Conservation (phyloP, 148 eudicot genomes). For the Silene conica region DNA sequence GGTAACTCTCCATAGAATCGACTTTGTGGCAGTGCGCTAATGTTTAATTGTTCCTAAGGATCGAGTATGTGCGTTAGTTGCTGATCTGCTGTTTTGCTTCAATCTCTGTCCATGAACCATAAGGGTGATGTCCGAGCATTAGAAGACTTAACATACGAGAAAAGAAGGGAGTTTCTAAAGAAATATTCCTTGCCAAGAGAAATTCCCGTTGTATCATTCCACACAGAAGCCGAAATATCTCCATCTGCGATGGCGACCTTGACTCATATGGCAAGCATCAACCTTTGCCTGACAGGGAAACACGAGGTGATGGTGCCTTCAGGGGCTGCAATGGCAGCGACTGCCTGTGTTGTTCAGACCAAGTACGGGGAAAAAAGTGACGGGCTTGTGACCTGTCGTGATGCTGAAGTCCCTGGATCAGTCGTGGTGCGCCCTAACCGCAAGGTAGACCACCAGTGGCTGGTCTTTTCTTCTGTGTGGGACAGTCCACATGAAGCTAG, state of each 20-base stretch:
- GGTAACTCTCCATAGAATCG: not conserved
- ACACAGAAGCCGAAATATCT: constrained; percentile 83
- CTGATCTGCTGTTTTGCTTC: constrained; percentile 8
- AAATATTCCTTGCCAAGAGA: constrained; percentile 64
- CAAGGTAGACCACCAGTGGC: constrained; percentile 92
- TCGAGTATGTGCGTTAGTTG: not conserved
- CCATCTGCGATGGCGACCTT: constrained; percentile 78
- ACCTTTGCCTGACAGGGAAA: constrained; percentile 58
- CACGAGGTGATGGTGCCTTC: constrained; percentile 84
- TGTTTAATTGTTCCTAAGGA: not conserved
- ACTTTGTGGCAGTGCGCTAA: not conserved
- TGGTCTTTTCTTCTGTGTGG: constrained; percentile 75
- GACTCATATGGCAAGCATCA: constrained; percentile 88
- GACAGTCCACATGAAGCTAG: constrained; percentile 65
- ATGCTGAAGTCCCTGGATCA: constrained; percentile 97
- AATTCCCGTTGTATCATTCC: constrained; percentile 76
- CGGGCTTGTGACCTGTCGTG: constrained; percentile 89
- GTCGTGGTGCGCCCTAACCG: constrained; percentile 77
- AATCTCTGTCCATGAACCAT: not conserved
- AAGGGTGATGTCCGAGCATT: constrained; percentile 94
- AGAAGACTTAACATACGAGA: constrained; percentile 86
- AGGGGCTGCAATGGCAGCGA: constrained; percentile 86
- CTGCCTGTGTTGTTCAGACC: constrained; percentile 71
- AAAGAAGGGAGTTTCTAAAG: constrained; percentile 66
- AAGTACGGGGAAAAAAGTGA: constrained; percentile 92